Evolutionary conservation across 805 yeast genomes (phyloP), one percentile per base, ranked within the genome.

Genomic region (Dipodascopsis uninucleata): DNA sequence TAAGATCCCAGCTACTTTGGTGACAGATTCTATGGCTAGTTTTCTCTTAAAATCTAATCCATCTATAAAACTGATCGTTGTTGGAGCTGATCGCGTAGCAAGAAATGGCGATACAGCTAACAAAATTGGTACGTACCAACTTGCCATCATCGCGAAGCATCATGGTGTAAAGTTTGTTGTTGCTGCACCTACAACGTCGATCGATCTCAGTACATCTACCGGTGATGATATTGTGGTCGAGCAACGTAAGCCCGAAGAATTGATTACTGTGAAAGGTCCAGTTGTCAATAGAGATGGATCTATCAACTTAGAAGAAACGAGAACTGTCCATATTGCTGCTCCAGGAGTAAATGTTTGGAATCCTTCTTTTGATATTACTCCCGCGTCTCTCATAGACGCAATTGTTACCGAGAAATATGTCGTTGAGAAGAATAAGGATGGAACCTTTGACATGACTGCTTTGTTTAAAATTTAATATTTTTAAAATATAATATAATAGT

Each of bases 311-410:
- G 40, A 70, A 68, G 5, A 53, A 50, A 14, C 57, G 61, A 31
- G 50, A 53, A 79, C 79, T 16, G 83, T 88, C 10, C 83, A 85
- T 31, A 75, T 83, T 46, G 96, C 96, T 1, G 93, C 97, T 2
- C 83, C 84, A 1, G 84, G 82, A 0, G 82, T 89, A 25, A 68
- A 73, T 3, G 96, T 88, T 1, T 90, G 97, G 97, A 93, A 93
- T 59, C 98, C 98, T 0, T 83, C 97, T 0, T 90, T 90, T 59
- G 98, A 90, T 61, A 87, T 93, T 12, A 87, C 97, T 2, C 96
- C 96, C 0, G 80, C 81, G 58, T 74, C 73, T 35, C 68, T 82
- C 29, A 88, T 90, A 43, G 96, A 88, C 61, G 85, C 87, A 47
- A 87, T 93, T 48, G 86, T 90, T 28, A 90, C 97, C 0, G 97